These are phyloP conservation scores for Claviceps sp. DNA, from an alignment of 2,329 filamentous ascomycete species.

Conservation along the genomic window DNA sequence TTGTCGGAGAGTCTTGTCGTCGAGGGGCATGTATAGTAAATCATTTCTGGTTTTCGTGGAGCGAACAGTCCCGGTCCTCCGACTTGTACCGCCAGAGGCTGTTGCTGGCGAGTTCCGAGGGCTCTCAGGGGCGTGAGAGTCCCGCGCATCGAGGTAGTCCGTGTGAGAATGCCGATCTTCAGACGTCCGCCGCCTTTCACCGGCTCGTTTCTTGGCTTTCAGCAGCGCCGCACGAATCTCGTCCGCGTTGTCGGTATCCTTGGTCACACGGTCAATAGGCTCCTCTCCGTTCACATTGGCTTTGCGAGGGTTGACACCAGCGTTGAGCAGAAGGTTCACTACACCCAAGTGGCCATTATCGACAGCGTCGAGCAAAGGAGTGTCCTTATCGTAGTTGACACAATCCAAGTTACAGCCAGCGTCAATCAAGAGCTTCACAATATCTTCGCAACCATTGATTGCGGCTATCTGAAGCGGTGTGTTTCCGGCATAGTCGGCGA, in stretches of 20 bases:
- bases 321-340: slow-evolving; percentile 67
- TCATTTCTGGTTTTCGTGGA: slow-evolving; percentile 53
- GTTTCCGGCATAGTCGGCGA: slow-evolving; percentile 90
- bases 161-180: slow-evolving; percentile 41
- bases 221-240: slow-evolving; percentile 61
- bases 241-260: slow-evolving; percentile 62
- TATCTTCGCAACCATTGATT: slow-evolving; percentile 71
- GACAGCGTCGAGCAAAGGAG: slow-evolving; percentile 87
- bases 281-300: slow-evolving; percentile 89
- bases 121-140: slow-evolving; percentile 43
- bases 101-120: slow-evolving; percentile 43
- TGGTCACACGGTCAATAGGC: slow-evolving; percentile 69
- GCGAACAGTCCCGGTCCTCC: slow-evolving; percentile 41
- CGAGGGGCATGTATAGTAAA: slow-evolving; percentile 47
- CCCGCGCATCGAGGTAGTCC: slow-evolving; percentile 33
- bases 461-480: slow-evolving; percentile 89
- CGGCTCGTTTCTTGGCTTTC: slow-evolving; percentile 42
- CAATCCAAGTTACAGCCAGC: slow-evolving; percentile 76
- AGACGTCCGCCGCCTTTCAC: slow-evolving; percentile 40
- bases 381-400: slow-evolving; percentile 72
- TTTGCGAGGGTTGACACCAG: slow-evolving; percentile 82
- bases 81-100: slow-evolving; percentile 23
- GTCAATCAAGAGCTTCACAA: slow-evolving; percentile 76
- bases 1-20: slow-evolving; percentile 46
- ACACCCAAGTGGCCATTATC: slow-evolving; percentile 90